phyloP scores from a whole-genome alignment of 2,329 filamentous ascomycete species.

The Mariannaea elegans region DNA sequence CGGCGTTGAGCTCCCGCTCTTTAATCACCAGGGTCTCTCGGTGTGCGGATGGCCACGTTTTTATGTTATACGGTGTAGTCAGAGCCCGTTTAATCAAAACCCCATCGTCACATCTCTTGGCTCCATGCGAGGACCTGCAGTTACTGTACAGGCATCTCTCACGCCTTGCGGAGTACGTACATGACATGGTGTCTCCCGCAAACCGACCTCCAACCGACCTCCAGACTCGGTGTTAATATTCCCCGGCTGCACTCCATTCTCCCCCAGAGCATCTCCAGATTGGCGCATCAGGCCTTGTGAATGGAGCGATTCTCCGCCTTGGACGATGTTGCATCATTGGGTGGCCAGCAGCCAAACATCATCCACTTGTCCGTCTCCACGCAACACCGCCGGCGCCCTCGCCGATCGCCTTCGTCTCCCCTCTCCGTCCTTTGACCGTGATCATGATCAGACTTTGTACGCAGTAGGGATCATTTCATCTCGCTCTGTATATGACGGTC shows the following conservation, averaged over 20 bases:
- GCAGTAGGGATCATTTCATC: conserved; percentile 1
- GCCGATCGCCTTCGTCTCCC: neutral
- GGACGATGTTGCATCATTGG: neutral
- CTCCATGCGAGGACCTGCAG: neutral
- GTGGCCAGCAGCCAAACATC: no score
- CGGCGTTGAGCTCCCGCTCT: neutral
- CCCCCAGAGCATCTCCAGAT: neutral
- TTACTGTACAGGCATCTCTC: neutral
- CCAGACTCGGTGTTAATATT: neutral
- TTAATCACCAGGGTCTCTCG: neutral
- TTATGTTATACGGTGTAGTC: neutral
- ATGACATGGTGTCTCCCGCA: no score
- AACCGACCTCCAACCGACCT: neutral
- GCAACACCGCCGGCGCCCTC: neutral
- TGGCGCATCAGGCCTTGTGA: neutral
- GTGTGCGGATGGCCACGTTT: neutral
- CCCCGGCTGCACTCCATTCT: neutral
- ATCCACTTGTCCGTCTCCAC: neutral
- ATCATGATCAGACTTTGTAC: conserved; percentile 5
- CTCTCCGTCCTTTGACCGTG: neutral
- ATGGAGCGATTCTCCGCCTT: neutral
- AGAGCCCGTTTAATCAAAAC: neutral
- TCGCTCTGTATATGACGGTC: neutral
- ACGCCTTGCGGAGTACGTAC: neutral
- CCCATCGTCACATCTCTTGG: neutral